Evolutionary conservation across 805 yeast genomes (phyloP).

Genomic region (Henningerozyma blattae): DNA sequence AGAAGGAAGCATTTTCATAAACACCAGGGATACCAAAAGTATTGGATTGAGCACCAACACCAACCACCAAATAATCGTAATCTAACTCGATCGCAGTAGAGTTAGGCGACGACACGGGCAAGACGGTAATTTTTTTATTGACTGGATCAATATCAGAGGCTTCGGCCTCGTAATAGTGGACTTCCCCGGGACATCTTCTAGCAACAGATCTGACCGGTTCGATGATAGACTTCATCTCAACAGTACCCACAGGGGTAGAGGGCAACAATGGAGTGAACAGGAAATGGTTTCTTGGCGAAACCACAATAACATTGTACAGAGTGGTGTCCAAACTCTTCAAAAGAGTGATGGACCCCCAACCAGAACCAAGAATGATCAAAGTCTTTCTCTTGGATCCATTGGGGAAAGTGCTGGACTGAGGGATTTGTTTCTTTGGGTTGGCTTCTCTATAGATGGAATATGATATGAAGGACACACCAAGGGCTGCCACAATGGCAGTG

Average conservation of each 20-base stretch:
- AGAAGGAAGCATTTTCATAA: conserved; percentile 71
- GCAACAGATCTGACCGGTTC: conserved; percentile 87
- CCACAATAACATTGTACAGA: conserved; percentile 76
- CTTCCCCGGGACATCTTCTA: conserved; percentile 68
- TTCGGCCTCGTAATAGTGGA: conserved; percentile 78
- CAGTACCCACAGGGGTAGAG: conserved; percentile 88
- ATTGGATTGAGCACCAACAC: conserved; percentile 92
- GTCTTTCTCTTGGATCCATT: conserved; percentile 33
- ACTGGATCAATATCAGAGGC: conserved; percentile 74
- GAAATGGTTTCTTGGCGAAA: conserved; percentile 92
- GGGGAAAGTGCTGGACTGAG: conserved; percentile 44
- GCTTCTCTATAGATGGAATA: conserved; percentile 54
- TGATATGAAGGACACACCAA: conserved; percentile 43
- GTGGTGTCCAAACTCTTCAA: conserved; percentile 78
- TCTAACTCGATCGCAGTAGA: conserved; percentile 36
- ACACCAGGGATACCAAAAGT: conserved; percentile 96
- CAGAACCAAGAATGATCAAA: conserved; percentile 69
- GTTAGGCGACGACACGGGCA: conserved; percentile 33
- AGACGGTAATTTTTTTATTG: conserved; percentile 50
- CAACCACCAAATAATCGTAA: conserved; percentile 80
- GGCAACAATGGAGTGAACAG: conserved; percentile 93
- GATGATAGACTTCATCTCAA: conserved; percentile 80
- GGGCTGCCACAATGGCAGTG: background rate
- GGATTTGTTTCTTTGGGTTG: conserved; percentile 46
- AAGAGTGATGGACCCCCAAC: conserved; percentile 89